A percentile compares a stretch with the other conserved stretches of the same genome.
phyloP scores from a whole-genome alignment of 148 eudicot genomes.

The Beta vulgaris region DNA sequence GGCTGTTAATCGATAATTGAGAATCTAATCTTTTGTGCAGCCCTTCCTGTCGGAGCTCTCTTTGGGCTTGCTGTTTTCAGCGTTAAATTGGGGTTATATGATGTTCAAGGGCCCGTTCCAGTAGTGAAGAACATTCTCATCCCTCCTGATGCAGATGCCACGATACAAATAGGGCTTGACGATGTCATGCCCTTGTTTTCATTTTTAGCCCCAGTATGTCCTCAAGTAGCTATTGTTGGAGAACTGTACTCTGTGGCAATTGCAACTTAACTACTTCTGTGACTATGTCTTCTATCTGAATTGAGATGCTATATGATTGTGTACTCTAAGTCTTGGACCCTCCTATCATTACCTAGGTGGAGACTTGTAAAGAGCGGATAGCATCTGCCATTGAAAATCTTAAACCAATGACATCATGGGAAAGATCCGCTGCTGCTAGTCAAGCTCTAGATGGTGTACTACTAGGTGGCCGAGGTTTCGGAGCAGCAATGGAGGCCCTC shows the following conservation, averaged over 20 bases:
- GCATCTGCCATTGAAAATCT: conserved; percentile 96
- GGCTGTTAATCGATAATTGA: conserved; percentile 1
- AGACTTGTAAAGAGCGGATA: conserved; percentile 89
- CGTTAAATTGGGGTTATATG: conserved; percentile 90
- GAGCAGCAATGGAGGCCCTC: conserved; percentile 91
- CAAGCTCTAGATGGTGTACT: conserved; percentile 87
- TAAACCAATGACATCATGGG: conserved; percentile 93
- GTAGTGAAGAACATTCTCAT: conserved; percentile 83
- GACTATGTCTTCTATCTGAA: background rate
- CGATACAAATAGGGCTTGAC: conserved; percentile 68
- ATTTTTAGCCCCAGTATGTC: conserved; percentile 93
- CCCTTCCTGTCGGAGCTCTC: conserved; percentile 85
- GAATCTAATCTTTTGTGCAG: conserved; percentile 34
- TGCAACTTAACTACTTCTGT: background rate
- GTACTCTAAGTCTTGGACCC: conserved; percentile 12
- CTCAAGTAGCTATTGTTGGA: conserved; percentile 1
- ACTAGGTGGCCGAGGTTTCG: conserved; percentile 96
- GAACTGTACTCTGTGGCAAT: background rate
- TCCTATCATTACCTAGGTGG: conserved; percentile 56
- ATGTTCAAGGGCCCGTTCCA: conserved; percentile 97
- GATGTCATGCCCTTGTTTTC: conserved; percentile 93
- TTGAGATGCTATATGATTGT: background rate
- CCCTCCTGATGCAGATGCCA: conserved; percentile 63
- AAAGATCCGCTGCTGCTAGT: conserved; percentile 72
- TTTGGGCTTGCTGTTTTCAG: conserved; percentile 94